Evolutionary conservation across 2,329 filamentous ascomycete species (phyloP), one percentile per base, ranked within the genome.

Genomic region (Venturia oleaginea): DNA sequence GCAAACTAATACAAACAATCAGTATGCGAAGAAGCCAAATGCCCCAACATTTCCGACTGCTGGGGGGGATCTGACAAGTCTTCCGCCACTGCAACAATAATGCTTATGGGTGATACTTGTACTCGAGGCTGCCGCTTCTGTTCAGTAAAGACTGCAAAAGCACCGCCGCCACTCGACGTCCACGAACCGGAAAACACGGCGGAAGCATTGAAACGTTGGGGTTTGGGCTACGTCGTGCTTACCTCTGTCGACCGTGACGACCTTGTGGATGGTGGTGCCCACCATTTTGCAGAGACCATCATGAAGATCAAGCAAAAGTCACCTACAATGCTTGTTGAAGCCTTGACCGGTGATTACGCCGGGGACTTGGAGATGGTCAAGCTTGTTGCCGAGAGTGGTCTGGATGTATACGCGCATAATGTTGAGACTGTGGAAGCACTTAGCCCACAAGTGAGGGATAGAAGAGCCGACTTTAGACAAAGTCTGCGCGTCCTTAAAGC

Each of bases 21-120:
- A 65, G 94, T 99, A 19, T 99, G 94, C 77, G 94, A 99, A 78
- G 94, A 99, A 79, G 94, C 94, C 1, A 86, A 92, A 68, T 99
- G 94, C 77, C 94, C 94, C 67, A 99, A 99, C 77, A 96, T 99
- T 67, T 92, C 89, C 68, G 93, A 97, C 75, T 99, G 94, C 80
- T 99, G 94, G 94, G 94, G 94, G 67, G 94, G 94, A 40, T 86
- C 83, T 73, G 86, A 89, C 75, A 96, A 96, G 80, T 88, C 86
- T 68, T 88, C 91, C 32, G 94, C 94, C 4, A 99, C 94, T 38
- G 94, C 94, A 2, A 99, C 94, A 13, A 97, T 99, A 76, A 99
- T 99, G 94, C 80, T 99, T 59, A 97, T 97, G 92, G 94, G 94
- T 68, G 94, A 99, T 76, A 97, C 93, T 10, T 99, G 94, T 77